A percentile compares a stretch with the other conserved stretches of the same genome.
These are phyloP conservation scores for Arctium minus DNA, from an alignment of 129 eudicot genomes.

Conservation along the genomic window DNA sequence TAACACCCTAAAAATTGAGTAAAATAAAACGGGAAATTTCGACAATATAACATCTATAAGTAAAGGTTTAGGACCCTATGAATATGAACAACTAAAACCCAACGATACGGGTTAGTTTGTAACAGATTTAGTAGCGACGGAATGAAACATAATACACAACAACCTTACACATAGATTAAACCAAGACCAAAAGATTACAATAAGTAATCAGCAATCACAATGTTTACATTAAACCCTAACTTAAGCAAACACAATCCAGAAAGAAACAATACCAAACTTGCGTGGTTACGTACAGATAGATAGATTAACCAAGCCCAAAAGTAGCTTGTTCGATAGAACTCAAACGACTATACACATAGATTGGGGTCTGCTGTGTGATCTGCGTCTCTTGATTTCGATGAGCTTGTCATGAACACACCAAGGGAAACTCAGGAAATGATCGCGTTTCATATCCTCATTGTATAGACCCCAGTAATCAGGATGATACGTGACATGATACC, in stretches of 20 bases:
- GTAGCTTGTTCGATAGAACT: background rate
- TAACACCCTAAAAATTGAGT: too few species aligned
- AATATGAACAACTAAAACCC: too few species aligned
- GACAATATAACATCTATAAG: too few species aligned
- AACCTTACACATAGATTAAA: background rate
- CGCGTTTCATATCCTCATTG: constrained; percentile 46
- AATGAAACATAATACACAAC: too few species aligned
- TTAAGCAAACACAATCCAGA: background rate
- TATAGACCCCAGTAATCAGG: constrained; percentile 58
- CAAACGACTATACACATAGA: background rate
- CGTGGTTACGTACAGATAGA: background rate
- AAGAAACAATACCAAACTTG: background rate
- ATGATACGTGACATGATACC: constrained; percentile 86
- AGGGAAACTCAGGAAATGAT: constrained; percentile 73
- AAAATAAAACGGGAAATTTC: too few species aligned
- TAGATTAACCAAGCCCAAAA: background rate
- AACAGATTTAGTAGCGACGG: too few species aligned
- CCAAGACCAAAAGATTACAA: background rate
- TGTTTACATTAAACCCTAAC: constrained; percentile 10
- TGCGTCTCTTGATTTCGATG: constrained; percentile 56
- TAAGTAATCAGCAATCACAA: background rate
- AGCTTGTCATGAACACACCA: constrained; percentile 83
- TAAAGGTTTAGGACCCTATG: too few species aligned
- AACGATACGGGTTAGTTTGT: too few species aligned
- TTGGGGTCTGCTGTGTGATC: constrained; percentile 3